Evolutionary conservation across 2,329 filamentous ascomycete genomes (phyloP), one percentile per base, ranked within the genome.

Genomic region (Paracoccidioides brasiliensis): DNA sequence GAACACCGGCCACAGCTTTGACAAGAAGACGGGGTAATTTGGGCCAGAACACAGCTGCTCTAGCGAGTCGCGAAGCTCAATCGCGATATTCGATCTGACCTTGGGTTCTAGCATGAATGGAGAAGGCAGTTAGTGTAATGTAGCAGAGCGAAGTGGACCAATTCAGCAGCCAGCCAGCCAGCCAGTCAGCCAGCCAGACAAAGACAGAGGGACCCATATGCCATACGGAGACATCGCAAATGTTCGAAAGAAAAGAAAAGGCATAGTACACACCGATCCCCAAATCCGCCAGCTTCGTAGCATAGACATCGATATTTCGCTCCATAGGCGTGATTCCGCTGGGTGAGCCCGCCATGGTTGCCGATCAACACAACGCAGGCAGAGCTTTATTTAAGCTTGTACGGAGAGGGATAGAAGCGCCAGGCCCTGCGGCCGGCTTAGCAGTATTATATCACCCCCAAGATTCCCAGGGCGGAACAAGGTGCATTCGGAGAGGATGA

Each of bases 1-100:
- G 73, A 97, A 93, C 38, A 95, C 82, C 42, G 93, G 93, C 75
- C 97, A 86, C 65, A 96, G 78, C 72, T 88, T 88, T 67, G 88
- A 82, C 58, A 98, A 78, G 69, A 98, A 97, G 52, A 80, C 78
- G 33, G 81, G 73, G 69, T 97, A 98, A 64, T 83, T 83, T 55
- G 80, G 78, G 54, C 87, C 84, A 55, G 86, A 89, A 75, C 93
- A 95, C 66, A 89, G 80, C 61, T 68, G 70, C 65, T 98, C 94
- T 63, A 97, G 84, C 64, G 81, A 89, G 73, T 99, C 94, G 68
- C 93, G 88, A 65, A 98, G 78, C 61, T 90, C 86, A 53, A 85
- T 83, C 59, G 91, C 89, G 60, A 90, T 83, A 65, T 89, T 88
- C 59, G 86, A 80, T 74, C 90, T 94, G 57, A 83, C 74, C 74